Evolutionary conservation across 129 eudicot genomes (phyloP), one percentile per base, ranked within the genome.

Genomic region (Chrysanthemum lavandulifolium): DNA sequence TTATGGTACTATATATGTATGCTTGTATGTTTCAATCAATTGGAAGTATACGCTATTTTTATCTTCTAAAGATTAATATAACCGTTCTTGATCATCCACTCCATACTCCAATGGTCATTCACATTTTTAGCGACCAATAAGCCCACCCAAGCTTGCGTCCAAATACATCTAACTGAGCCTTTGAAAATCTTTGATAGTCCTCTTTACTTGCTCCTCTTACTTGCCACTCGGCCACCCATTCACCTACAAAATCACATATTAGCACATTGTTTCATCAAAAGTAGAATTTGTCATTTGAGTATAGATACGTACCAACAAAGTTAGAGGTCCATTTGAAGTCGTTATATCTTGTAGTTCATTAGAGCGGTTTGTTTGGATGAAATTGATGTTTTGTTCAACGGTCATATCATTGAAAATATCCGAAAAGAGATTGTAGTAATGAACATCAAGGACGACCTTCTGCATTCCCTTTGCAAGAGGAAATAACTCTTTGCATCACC

Each of bases 81-180:
- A 36, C 81, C 83, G 50, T 83, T 88, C 12, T 79, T 57, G 4
- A 85, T 83, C 95, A 88, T 85, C 96, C 91, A 89, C 29, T 84
- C 73, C 61, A 86, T 60, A 78, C 87, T 83, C 87, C 91, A 89
- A 60, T 86, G 83, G 59, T 81, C 61, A 27, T 77, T 61, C 13
- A 77, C 86, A 71, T 78, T 75, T 59, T 86, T 18, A 75, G 74
- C 2, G 92, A 74, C 96, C 96, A 89, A 13, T 86, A 89, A 18
- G 96, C 89, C 96, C 96, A 86, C 18, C 92, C 92, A 86, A 86
- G 53, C 82, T 76, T 0, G 92, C 73, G 68, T 2, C 88, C 96
- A 23, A 8, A 86, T 9, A 89, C 92, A 14, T 86, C 69, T 48
- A 80, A 55, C 53, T 89, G 86, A 2, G 96, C 96, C 48, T 76